Evolutionary conservation across 768 basidiomycete genomes (phyloP).

Genomic region (Kwoniella sp.): DNA sequence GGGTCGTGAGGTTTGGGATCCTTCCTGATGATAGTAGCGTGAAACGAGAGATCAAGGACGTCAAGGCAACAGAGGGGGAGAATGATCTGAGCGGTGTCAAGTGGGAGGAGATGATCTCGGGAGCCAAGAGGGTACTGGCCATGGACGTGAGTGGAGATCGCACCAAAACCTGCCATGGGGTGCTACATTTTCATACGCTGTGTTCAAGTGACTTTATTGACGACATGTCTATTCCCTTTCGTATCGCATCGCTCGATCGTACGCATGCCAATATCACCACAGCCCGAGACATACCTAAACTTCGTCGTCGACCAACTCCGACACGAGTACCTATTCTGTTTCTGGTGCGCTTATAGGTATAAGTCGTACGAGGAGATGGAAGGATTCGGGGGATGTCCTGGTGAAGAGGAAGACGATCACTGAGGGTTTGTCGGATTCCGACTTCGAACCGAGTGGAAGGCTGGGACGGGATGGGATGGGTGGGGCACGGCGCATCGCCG

Average conservation of each 20-base stretch:
- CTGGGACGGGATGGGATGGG: no score
- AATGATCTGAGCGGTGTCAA: constrained; percentile 32
- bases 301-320: constrained; percentile 50
- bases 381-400: constrained; percentile 53
- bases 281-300: constrained; percentile 45
- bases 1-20: constrained; percentile 17
- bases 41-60: constrained; percentile 1
- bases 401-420: constrained; percentile 55
- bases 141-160: constrained; percentile 49
- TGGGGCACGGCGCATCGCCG: no score
- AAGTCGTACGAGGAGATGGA: constrained; percentile 51
- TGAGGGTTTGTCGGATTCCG: constrained; percentile 22
- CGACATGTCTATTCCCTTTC: no score
- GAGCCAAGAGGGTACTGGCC: constrained; percentile 47
- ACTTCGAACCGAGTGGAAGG: neutral
- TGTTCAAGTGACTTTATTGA: neutral
- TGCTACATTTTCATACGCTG: no score
- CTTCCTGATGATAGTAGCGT: neutral
- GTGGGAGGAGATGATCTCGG: constrained; percentile 41
- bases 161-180: no score
- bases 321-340: constrained; percentile 52
- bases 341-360: constrained; percentile 54
- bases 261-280: neutral
- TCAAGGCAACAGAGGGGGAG: neutral
- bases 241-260: neutral